Conservation (phyloP, 441 rosid genomes). For the Pelargonium australe region DNA sequence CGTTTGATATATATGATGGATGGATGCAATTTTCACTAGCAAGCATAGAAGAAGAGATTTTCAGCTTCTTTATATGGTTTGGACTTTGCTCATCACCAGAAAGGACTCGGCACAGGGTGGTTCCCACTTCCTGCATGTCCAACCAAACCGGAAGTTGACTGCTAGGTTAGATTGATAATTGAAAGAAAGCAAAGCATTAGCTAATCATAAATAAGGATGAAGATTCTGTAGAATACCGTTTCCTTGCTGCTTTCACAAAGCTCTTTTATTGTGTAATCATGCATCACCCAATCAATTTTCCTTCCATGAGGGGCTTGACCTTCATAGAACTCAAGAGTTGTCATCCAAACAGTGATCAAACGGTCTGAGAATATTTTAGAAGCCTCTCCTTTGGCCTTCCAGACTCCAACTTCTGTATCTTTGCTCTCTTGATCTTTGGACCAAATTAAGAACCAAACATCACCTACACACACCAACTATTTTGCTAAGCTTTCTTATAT, state of each 20-base stretch:
- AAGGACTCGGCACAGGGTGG: constrained; percentile 39
- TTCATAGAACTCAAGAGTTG: constrained; percentile 30
- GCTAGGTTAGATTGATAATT: constrained; percentile 19
- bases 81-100: constrained; percentile 11
- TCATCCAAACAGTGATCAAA: constrained; percentile 42
- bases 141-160: constrained; percentile 24
- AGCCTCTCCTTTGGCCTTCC: constrained; percentile 44
- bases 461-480: constrained; percentile 24
- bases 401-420: constrained; percentile 26
- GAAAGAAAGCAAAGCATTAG: constrained; percentile 16
- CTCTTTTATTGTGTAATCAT: constrained; percentile 32
- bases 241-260: constrained; percentile 21
- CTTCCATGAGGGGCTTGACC: constrained; percentile 24
- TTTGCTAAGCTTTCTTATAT: not conserved
- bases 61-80: constrained; percentile 16
- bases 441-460: constrained; percentile 36
- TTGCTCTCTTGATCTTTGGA: constrained; percentile 18
- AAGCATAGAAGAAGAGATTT: constrained; percentile 12
- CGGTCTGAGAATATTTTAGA: constrained; percentile 28
- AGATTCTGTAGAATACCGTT: constrained; percentile 28
- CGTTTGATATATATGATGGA: constrained; percentile 6
- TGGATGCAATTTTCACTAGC: constrained; percentile 4
- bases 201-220: constrained; percentile 7
- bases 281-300: constrained; percentile 49
- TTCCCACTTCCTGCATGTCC: constrained; percentile 35